These are phyloP conservation scores for Corylus heterophylla DNA, from an alignment of 306 rosid species.

Conservation along the genomic window DNA sequence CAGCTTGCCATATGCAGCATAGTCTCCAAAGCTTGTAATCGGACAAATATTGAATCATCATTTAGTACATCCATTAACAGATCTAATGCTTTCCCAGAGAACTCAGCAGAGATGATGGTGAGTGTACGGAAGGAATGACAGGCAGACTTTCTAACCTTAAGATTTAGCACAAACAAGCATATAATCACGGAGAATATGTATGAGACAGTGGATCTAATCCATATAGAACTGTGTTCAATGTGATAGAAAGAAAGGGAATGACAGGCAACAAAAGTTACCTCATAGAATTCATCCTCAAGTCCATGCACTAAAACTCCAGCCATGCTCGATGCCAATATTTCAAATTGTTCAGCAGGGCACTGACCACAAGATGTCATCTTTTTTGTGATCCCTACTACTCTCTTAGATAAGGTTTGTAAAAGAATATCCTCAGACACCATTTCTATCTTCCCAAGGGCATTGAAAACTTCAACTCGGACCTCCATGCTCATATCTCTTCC, in stretches of 20 bases:
- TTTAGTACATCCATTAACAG: slow-evolving; percentile 69
- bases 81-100: slow-evolving; percentile 65
- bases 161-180: slow-evolving; percentile 27
- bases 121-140: slow-evolving; percentile 62
- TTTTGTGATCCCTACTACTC: slow-evolving; percentile 49
- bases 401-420: slow-evolving; percentile 77
- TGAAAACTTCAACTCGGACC: slow-evolving; percentile 75
- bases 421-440: slow-evolving; percentile 75
- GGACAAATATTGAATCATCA: slow-evolving; percentile 67
- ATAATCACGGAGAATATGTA: neutral
- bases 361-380: slow-evolving; percentile 41
- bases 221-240: neutral
- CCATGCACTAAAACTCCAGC: slow-evolving; percentile 94
- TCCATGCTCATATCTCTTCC: slow-evolving; percentile 86
- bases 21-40: slow-evolving; percentile 76
- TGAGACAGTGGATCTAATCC: slow-evolving; percentile 7
- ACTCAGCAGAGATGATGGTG: slow-evolving; percentile 53
- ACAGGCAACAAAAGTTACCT: slow-evolving; percentile 48
- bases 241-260: neutral
- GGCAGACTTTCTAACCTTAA: slow-evolving; percentile 79
- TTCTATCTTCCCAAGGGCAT: slow-evolving; percentile 56
- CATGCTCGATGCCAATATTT: slow-evolving; percentile 42
- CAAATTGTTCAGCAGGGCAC: slow-evolving; percentile 48
- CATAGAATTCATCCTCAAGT: slow-evolving; percentile 88
- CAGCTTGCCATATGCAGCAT: slow-evolving; percentile 65